Evolutionary conservation across 306 rosid genomes (phyloP).

Genomic region (Lupinus albus): DNA sequence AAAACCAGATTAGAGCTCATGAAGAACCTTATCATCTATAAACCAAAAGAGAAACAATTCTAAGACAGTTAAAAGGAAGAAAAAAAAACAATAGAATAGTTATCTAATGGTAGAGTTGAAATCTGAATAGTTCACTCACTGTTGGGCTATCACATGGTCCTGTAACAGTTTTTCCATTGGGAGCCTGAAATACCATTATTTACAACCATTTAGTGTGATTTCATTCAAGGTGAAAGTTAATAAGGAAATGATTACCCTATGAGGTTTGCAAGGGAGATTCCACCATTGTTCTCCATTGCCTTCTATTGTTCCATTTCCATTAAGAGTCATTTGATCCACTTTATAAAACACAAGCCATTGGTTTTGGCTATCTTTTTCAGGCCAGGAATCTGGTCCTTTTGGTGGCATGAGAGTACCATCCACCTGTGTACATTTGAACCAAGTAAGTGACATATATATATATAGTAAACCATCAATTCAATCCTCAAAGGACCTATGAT

Average conservation of each 20-base stretch:
- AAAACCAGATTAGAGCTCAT: constrained; percentile 81
- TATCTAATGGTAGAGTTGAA: background rate
- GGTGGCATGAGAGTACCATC: constrained; percentile 93
- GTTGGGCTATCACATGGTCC: constrained; percentile 95
- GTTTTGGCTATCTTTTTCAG: constrained; percentile 61
- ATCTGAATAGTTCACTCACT: constrained; percentile 55
- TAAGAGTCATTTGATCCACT: constrained; percentile 77
- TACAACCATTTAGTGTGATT: constrained; percentile 26
- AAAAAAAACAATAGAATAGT: background rate
- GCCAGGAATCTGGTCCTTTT: constrained; percentile 90
- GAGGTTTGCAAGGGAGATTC: constrained; percentile 98
- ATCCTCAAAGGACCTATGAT: too few relatives aligned
- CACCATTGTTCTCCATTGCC: constrained; percentile 98
- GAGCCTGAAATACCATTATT: constrained; percentile 58
- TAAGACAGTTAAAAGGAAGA: background rate
- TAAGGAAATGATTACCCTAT: constrained; percentile 58
- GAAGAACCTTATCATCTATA: constrained; percentile 81
- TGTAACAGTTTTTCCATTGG: constrained; percentile 56
- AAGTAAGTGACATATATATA: too few relatives aligned
- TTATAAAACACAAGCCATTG: constrained; percentile 94
- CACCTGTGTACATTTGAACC: constrained; percentile 53
- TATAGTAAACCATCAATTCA: too few relatives aligned
- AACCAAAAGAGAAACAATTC: background rate
- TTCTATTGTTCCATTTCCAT: constrained; percentile 86
- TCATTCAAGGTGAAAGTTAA: background rate